phyloP scores from a whole-genome alignment of 2,329 filamentous ascomycete genomes.

The Ophiocordyceps camponoti-rufipedis region DNA sequence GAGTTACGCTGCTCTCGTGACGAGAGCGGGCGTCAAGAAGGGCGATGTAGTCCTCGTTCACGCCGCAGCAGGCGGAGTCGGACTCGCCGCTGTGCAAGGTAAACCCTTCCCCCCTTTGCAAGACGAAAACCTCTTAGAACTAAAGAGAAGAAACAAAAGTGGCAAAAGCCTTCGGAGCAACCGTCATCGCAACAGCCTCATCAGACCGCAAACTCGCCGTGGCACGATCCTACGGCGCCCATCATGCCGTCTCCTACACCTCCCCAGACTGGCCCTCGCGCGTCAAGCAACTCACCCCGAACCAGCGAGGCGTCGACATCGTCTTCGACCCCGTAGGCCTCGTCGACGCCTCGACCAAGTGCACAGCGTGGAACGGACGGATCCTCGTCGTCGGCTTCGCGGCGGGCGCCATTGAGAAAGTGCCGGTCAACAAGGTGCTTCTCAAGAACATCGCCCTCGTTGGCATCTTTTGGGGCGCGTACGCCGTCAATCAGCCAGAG shows the following conservation, averaged over 20 bases:
- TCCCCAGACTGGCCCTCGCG: constrained; percentile 42
- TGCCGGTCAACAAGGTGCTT: constrained; percentile 80
- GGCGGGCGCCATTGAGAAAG: constrained; percentile 58
- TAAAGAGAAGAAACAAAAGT: too few relatives aligned
- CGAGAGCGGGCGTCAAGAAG: constrained; percentile 54
- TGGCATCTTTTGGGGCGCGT: constrained; percentile 83
- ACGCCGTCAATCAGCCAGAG: constrained; percentile 53
- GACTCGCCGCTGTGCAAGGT: constrained; percentile 74
- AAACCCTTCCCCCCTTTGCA: too few relatives aligned
- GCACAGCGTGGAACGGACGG: constrained; percentile 82
- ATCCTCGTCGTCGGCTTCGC: constrained; percentile 83
- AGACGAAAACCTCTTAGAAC: too few relatives aligned
- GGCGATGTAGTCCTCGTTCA: constrained; percentile 84
- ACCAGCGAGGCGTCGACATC: constrained; percentile 65
- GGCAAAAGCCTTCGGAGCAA: constrained; percentile 81
- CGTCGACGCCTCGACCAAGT: constrained; percentile 76
- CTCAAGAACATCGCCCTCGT: constrained; percentile 87
- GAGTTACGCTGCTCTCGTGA: constrained; percentile 67
- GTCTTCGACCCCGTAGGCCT: constrained; percentile 90
- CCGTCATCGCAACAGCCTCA: constrained; percentile 82
- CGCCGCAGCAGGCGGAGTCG: constrained; percentile 82
- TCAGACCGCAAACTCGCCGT: constrained; percentile 63
- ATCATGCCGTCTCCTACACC: constrained; percentile 65
- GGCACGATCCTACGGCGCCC: constrained; percentile 65
- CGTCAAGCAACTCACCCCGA: constrained; percentile 62